Percentiles rank a stretch among this genome's conserved stretches.
These are phyloP conservation scores for Hanseniaspora sp. DNA, from an alignment of 1,139 yeast genomes.

Conservation along the genomic window DNA sequence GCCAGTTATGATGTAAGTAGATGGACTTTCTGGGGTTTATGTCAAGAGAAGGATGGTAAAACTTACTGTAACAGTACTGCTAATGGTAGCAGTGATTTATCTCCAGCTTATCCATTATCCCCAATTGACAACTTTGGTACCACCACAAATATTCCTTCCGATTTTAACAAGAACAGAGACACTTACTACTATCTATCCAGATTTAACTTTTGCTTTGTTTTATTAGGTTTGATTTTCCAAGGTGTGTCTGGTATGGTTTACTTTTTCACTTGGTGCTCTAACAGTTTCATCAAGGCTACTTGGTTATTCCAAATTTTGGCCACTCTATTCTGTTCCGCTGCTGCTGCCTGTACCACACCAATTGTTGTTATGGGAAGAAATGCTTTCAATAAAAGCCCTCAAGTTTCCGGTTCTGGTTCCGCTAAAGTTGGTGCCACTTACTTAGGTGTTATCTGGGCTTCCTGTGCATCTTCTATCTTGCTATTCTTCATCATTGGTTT, in stretches of 20 bases:
- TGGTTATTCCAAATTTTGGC: constrained; percentile 45
- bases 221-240: constrained; percentile 50
- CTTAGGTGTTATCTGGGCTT: constrained; percentile 61
- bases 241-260: constrained; percentile 38
- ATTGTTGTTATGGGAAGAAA: constrained; percentile 53
- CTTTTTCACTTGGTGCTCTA: constrained; percentile 35
- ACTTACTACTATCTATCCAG: constrained; percentile 59
- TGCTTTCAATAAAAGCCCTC: constrained; percentile 36
- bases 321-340: constrained; percentile 45
- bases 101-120: constrained; percentile 57
- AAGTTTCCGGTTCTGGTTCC: constrained; percentile 26
- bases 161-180: constrained; percentile 46
- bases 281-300: constrained; percentile 42
- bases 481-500: constrained; percentile 48
- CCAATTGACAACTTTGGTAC: constrained; percentile 61
- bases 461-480: constrained; percentile 37
- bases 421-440: constrained; percentile 47
- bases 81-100: constrained; percentile 30
- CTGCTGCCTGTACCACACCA: constrained; percentile 58
- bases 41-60: constrained; percentile 31
- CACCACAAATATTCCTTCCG: constrained; percentile 41
- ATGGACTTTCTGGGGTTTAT: constrained; percentile 81
- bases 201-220: constrained; percentile 55
- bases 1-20: constrained; percentile 45
- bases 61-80: constrained; percentile 18